A percentile compares a stretch with the other conserved stretches of the same genome.
Conservation (phyloP, 345 rosid species). For the Gynandropsis gynandra region DNA sequence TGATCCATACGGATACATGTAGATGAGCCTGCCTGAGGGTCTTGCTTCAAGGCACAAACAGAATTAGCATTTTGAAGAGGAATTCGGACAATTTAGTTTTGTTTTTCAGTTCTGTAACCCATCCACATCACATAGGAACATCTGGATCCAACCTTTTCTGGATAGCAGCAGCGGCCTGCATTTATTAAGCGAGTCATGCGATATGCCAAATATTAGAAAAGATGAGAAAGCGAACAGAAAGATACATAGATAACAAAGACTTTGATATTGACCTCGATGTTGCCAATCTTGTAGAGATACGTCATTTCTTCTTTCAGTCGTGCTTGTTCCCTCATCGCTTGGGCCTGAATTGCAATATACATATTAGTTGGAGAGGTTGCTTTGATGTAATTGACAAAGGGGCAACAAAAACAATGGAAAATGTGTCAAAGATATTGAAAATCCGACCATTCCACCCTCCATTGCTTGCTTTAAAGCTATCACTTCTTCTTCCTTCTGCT, state of each 20-base stretch:
- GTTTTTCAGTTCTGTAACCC: too few species aligned
- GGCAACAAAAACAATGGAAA: not conserved
- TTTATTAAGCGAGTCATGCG: not conserved
- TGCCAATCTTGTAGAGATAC: constrained; percentile 82
- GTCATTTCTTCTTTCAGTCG: constrained; percentile 90
- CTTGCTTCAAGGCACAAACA: too few species aligned
- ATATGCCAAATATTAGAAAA: not conserved
- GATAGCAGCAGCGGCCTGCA: constrained; percentile 64
- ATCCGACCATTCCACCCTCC: constrained; percentile 97
- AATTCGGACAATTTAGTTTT: too few species aligned
- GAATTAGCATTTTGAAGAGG: too few species aligned
- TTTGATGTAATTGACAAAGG: not conserved
- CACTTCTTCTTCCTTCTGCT: constrained; percentile 81
- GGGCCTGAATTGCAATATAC: constrained; percentile 42
- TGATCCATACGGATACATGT: too few species aligned
- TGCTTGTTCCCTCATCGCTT: constrained; percentile 97
- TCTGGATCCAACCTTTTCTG: constrained; percentile 76
- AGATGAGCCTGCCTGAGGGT: too few species aligned
- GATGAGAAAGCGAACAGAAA: not conserved
- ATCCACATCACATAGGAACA: constrained; percentile 42
- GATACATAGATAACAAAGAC: not conserved
- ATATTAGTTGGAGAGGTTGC: not conserved
- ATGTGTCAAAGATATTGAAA: constrained; percentile 1
- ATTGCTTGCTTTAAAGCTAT: constrained; percentile 62
- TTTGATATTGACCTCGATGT: constrained; percentile 52